A percentile compares a stretch with the other conserved stretches of the same genome.
Evolutionary conservation across 148 eudicot genomes (phyloP).

Genomic region (Limonium bicolor): DNA sequence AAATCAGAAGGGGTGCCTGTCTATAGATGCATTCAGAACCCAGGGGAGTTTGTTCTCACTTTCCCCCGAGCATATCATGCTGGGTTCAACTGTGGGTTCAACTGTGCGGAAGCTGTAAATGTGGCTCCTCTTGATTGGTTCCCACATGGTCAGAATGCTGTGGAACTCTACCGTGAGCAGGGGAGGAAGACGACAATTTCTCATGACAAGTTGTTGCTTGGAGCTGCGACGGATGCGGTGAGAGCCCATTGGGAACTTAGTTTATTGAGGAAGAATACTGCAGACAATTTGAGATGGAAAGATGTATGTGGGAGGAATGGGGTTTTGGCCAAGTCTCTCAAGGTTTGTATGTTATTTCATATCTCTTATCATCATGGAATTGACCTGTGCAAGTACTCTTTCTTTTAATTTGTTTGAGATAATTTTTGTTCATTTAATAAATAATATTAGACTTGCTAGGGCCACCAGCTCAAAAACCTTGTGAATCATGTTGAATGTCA

Average conservation of each 20-base stretch:
- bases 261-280: conserved; percentile 56
- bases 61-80: conserved; percentile 98
- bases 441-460: too few relatives aligned
- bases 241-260: conserved; percentile 94
- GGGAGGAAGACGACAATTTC: conserved; percentile 82
- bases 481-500: neutral
- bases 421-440: too few relatives aligned
- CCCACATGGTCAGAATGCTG: conserved; percentile 92
- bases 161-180: conserved; percentile 92
- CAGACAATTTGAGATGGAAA: conserved; percentile 75
- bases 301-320: conserved; percentile 89
- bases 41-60: conserved; percentile 93
- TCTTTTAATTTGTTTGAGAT: too few relatives aligned
- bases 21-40: conserved; percentile 71
- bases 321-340: conserved; percentile 65
- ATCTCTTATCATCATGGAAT: too few relatives aligned
- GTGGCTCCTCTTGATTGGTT: conserved; percentile 99
- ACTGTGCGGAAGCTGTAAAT: conserved; percentile 99
- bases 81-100: conserved; percentile 92
- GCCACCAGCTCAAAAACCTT: too few relatives aligned
- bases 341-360: conserved; percentile 31
- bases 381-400: too few relatives aligned
- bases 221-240: conserved; percentile 95
- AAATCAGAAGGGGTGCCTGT: conserved; percentile 86
- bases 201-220: conserved; percentile 94